Evolutionary conservation across 805 yeast species (phyloP), one percentile per base, ranked within the genome.

Genomic region (Blastobotrys attinorum): DNA sequence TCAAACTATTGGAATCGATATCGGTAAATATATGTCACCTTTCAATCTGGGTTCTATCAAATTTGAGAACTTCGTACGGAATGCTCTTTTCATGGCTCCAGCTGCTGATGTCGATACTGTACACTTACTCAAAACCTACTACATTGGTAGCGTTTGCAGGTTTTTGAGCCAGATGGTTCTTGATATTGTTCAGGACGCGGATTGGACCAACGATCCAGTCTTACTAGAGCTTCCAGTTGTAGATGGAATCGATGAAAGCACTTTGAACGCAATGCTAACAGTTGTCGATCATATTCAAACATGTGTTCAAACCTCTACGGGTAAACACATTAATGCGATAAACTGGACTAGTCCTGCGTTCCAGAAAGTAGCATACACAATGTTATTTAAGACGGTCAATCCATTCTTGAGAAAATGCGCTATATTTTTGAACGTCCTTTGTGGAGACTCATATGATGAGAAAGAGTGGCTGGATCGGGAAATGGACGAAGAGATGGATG

Each of bases 401-500:
- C 86, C 88, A 17, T 84, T 80, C 50, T 64, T 84, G 43, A 67
- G 94, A 49, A 73, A 76, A 51, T 66, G 77, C 13, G 72, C 81
- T 4, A 73, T 84, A 4, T 77, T 73, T 52, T 67, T 78, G 0
- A 69, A 62, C 55, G 74, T 77, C 21, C 60, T 66, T 32, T 76
- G 79, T 59, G 79, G 83, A 1, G 67, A 71, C 34, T 56, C 58
- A 3, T 65, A 66, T 6, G 58, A 59, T 15, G 50, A 68, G 11
- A 59, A 62, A 3, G 50, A 55, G 3, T 49, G 37, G 29, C 48
- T 53, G 55, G 50, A 58, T 11, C n/a, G n/a, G n/a, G n/a, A n/a
- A n/a, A n/a, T n/a, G n/a, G n/a, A n/a, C n/a, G n/a, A n/a, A n/a
- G n/a, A n/a, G n/a, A 50, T 52, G 18, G 57, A 56, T 4, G 57